Evolutionary conservation across 768 basidiomycete species (phyloP), one percentile per base, ranked within the genome.

Genomic region (Boletus eberwhitei): DNA sequence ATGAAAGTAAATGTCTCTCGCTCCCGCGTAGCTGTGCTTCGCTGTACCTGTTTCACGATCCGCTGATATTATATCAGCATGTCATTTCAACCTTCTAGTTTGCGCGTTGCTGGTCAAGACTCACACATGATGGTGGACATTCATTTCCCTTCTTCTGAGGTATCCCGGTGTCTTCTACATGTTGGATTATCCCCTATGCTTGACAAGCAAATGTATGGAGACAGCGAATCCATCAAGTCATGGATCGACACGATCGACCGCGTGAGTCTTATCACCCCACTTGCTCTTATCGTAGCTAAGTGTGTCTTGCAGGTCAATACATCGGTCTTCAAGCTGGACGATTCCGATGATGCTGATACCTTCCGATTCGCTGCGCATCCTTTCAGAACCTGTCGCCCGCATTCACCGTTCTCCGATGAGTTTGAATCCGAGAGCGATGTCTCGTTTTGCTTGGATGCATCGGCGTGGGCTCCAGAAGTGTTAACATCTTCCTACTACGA

Each of bases 81-180:
- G 66, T 14, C 60, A 21, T 57, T 57, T 52, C 60, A 49, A 52
- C n/a, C 50, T 44, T 53, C 59, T 46, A 46, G 50, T 59, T 52
- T 50, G 35, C 62, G 50, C 59, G 42, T 69, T 62, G 67, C 71
- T 67, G 71, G 69, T 57, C 67, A 65, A 66, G 53, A 61, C 40
- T 59, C 51, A 41, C 58, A 47, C 38, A 43, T 51, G n/a, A 43
- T 51, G n/a, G 16, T 48, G 14, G 45, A 60, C 46, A 29, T 66
- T 40, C 6, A 52, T 42, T 57, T 56, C 46, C 52, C 59, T 57
- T 63, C 58, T 22, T 58, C 53, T 29, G 43, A 50, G 11, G 12
- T 37, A 43, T 37, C 59, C 22, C 35, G 29, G n/a, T 38, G 34
- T 9, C 47, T 47, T 37, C 42, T 31, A 45, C 44, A 49, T 40